Percentiles rank a stretch among this genome's conserved stretches.
These are phyloP conservation scores for Citrullus colocynthis DNA, from an alignment of 306 rosid genomes.

Conservation along the genomic window DNA sequence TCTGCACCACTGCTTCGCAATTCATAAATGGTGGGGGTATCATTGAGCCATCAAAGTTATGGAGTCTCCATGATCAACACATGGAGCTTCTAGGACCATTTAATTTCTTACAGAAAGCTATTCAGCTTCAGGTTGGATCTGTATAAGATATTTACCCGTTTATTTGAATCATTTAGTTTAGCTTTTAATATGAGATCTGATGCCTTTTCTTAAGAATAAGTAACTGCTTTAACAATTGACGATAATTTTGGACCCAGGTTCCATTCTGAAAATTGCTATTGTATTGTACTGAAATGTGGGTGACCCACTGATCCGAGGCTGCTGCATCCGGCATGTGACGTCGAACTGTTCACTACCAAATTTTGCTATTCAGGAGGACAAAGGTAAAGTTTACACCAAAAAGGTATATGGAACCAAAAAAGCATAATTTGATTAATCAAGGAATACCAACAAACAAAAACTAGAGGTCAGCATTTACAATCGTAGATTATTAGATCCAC, in stretches of 20 bases:
- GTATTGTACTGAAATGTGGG: slow-evolving; percentile 2
- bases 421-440: not conserved
- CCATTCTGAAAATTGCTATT: not conserved
- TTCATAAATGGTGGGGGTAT: slow-evolving; percentile 6
- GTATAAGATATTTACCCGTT: not conserved
- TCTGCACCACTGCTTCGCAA: slow-evolving; percentile 5
- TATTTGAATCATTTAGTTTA: not conserved
- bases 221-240: not conserved
- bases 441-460: slow-evolving; percentile 23
- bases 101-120: not conserved
- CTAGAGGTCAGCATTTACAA: slow-evolving; percentile 72
- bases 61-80: not conserved
- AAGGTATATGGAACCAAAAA: slow-evolving; percentile 5
- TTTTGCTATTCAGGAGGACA: slow-evolving; percentile 2
- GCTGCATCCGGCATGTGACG: slow-evolving; percentile 10
- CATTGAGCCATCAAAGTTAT: not conserved
- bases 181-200: not conserved
- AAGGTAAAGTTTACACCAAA: not conserved
- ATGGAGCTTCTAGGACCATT: not conserved
- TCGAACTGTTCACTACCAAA: slow-evolving; percentile 1
- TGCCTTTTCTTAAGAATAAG: not conserved
- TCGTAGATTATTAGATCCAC: slow-evolving; percentile 38
- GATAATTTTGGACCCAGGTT: not conserved
- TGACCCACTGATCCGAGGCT: slow-evolving; percentile 10
- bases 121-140: not conserved